Conservation (phyloP, 2,329 filamentous ascomycete species). For the Ophiobolus disseminans region DNA sequence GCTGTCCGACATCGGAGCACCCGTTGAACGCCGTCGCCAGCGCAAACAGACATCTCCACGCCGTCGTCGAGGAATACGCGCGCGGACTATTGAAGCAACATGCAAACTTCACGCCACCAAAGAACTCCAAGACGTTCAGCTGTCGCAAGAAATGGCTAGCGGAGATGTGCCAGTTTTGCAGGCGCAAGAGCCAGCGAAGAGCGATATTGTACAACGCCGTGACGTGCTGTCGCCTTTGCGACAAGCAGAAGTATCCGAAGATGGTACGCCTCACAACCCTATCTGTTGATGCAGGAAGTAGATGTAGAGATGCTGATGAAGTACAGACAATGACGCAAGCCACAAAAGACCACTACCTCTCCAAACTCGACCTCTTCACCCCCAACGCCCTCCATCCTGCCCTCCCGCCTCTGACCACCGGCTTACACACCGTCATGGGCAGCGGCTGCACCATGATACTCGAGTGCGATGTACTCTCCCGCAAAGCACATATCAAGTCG, state of each 20-base stretch:
- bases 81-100: constrained; percentile 35
- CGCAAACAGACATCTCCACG: constrained; percentile 30
- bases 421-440: constrained; percentile 28
- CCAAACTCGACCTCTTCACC: constrained; percentile 44
- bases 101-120: constrained; percentile 24
- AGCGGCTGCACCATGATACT: constrained; percentile 30
- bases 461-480: constrained; percentile 28
- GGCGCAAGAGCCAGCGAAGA: constrained; percentile 28
- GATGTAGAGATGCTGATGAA: background rate
- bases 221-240: constrained; percentile 38
- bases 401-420: constrained; percentile 29
- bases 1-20: constrained; percentile 11
- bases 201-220: constrained; percentile 31
- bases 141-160: constrained; percentile 35
- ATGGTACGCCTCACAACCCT: constrained; percentile 30
- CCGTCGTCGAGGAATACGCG: constrained; percentile 39
- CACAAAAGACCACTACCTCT: constrained; percentile 24
- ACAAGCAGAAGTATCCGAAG: constrained; percentile 34
- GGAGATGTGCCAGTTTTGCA: constrained; percentile 37
- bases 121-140: constrained; percentile 18
- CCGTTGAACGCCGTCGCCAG: constrained; percentile 34
- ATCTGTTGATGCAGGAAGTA: background rate
- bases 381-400: constrained; percentile 35
- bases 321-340: constrained; percentile 43
- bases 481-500: constrained; percentile 23